Conservation (phyloP, 2,329 filamentous ascomycete species). For the Cadophora luteo-olivacea region DNA sequence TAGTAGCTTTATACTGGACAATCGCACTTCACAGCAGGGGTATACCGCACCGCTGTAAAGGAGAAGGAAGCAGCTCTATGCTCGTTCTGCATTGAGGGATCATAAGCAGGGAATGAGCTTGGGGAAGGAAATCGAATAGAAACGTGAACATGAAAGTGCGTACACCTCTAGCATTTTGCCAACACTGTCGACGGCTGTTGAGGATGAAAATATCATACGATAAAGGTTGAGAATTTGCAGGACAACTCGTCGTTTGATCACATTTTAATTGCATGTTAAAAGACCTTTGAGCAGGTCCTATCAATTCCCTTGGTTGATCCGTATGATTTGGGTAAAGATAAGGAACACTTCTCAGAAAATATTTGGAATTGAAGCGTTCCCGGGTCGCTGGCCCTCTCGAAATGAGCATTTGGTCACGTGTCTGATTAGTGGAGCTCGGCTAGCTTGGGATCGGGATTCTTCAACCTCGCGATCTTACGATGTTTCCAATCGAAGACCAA, state of each 20-base stretch:
- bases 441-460: slow-evolving; percentile 7
- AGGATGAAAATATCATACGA: background rate
- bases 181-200: background rate
- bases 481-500: background rate
- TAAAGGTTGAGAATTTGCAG: background rate
- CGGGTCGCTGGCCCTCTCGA: background rate
- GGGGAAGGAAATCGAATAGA: background rate
- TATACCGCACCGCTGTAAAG: background rate
- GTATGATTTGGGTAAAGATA: background rate
- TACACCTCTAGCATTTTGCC: background rate
- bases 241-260: background rate
- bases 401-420: slow-evolving; percentile 5
- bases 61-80: background rate
- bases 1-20: background rate
- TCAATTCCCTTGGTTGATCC: background rate
- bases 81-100: background rate
- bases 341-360: background rate
- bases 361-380: background rate
- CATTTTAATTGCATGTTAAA: too few relatives aligned
- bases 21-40: background rate
- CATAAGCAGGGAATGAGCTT: background rate
- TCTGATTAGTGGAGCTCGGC: slow-evolving; percentile 1
- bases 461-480: slow-evolving; percentile 16
- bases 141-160: background rate
- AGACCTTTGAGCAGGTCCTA: too few relatives aligned